Evolutionary conservation across 257 asterid species (phyloP), one percentile per base, ranked within the genome.

Genomic region (Nicotiana benthamiana): DNA sequence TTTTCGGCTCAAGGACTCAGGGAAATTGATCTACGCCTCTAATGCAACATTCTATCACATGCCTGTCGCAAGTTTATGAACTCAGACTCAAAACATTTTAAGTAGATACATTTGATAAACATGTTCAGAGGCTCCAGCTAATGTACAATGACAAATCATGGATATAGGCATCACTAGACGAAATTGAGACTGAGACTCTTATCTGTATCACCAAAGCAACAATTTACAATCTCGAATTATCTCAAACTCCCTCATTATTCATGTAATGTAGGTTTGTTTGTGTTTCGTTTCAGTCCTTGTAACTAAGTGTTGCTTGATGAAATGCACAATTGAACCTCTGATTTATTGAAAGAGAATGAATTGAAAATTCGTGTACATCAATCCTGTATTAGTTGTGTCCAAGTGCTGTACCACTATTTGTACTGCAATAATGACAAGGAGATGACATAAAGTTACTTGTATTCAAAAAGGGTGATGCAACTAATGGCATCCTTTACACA

Each of bases 41-140:
- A 93, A 91, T 1, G 91, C 95, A 30, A 95, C 97, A 13, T 89
- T 92, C 85, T 92, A 86, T 83, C 90, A 89, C 56, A 85, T 87
- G 91, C 97, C 94, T 20, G 64, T 67, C 64, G 87, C 98, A 18
- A 89, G 94, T 82, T 80, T 95, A 86, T 95, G 87, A 91, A 76
- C 68, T 43, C 34, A 2, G 2, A 40, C 34, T 27, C 83, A 40
- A 70, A 52, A 2, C 15, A 18, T 6, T 20, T 16, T 15, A 48
- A 4, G 36, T 15, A 51, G 46, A 48, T 48, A 70, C 79, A 77
- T 64, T 66, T 66, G 26, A 24, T 32, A 32, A 17, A 32, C 27
- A 4, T 7, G 8, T 66, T 66, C 52, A 9, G 54, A 32, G 0
- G 56, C 27, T 40, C 32, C 30, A 18, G 56, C 43, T 40, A 6